Evolutionary conservation across 139 green algal species (phyloP), one percentile per base, ranked within the genome.

Genomic region (Parachlorella kessleri): DNA sequence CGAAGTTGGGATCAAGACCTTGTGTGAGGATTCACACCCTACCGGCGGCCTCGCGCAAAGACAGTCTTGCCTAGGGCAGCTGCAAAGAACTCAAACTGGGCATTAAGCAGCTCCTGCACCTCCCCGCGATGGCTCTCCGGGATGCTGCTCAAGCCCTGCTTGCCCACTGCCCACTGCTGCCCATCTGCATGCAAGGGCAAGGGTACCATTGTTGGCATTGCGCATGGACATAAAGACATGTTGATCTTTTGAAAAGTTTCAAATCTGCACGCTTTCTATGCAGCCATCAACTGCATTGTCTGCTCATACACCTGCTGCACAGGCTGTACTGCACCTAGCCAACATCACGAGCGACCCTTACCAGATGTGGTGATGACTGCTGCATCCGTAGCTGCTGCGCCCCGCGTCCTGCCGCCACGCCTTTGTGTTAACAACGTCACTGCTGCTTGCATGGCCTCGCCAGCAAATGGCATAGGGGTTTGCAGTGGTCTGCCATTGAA

Each of bases 51-150:
- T 21, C 71, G 30, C 9, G 24, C 35, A 54, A 85, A 85, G 37
- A 85, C 81, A 4, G 75, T 83, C 71, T 86, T 86, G 48, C 81
- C 81, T 37, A 86, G 42, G 3, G 81, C 81, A 32, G 76, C 68
- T 9, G 81, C 81, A 74, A 86, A 80, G 53, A 86, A 86, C n/a
- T 79, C 66, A 67, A 86, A 86, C 75, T 86, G 81, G 4, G 81
- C 75, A 0, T 38, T 79, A 8, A 86, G 75, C 63, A 86, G 37
- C 24, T 83, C 81, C 33, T 42, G 32, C 33, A 86, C 76, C 76
- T 86, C 81, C 21, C 41, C 35, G 37, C 81, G 66, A 55, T 86
- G 81, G 36, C 32, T 79, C 23, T 80, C 81, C 3, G 81, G 81
- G 35, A 86, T 80, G 42, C 26, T 63, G 8, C 6, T 35, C 32